Conservation (phyloP, 2,329 filamentous ascomycete genomes). For the Alternaria dauci region DNA sequence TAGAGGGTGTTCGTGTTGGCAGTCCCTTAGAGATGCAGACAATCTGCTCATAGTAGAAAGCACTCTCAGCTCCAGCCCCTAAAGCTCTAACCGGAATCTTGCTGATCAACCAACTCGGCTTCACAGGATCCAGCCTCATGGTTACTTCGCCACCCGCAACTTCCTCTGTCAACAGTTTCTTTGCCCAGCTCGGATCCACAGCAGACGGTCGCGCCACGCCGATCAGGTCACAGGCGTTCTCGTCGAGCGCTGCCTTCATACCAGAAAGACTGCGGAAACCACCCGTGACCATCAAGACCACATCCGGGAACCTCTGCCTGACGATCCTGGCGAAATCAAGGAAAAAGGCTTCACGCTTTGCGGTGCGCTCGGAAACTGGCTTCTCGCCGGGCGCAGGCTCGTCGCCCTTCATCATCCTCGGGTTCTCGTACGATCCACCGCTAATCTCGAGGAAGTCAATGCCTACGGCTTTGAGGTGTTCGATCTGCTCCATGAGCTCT, state of each 20-base stretch:
- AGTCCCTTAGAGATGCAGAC: background rate
- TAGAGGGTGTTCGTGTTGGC: slow-evolving; percentile 1
- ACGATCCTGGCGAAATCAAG: slow-evolving; percentile 67
- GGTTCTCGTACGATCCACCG: slow-evolving; percentile 59
- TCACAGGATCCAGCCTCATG: slow-evolving; percentile 6
- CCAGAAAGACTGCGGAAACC: slow-evolving; percentile 63
- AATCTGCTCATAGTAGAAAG: background rate
- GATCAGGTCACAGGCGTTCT: slow-evolving; percentile 27
- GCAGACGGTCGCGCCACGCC: slow-evolving; percentile 26
- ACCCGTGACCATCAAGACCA: slow-evolving; percentile 65
- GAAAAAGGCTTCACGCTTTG: slow-evolving; percentile 72
- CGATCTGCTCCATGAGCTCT: slow-evolving; percentile 67
- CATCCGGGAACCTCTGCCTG: slow-evolving; percentile 43
- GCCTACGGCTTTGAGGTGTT: slow-evolving; percentile 57
- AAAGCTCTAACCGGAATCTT: slow-evolving; percentile 7
- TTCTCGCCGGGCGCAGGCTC: background rate
- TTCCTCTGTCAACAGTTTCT: slow-evolving; percentile 18
- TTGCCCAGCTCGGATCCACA: slow-evolving; percentile 15
- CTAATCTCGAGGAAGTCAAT: slow-evolving; percentile 75
- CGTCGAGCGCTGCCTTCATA: slow-evolving; percentile 64
- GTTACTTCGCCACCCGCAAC: slow-evolving; percentile 4
- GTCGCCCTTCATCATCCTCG: slow-evolving; percentile 10
- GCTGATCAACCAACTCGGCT: slow-evolving; percentile 13
- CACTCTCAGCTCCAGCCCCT: slow-evolving; percentile 10
- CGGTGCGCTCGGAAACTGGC: slow-evolving; percentile 51